Evolutionary conservation across 768 basidiomycete genomes (phyloP).

Genomic region (Mycena epipterygia): DNA sequence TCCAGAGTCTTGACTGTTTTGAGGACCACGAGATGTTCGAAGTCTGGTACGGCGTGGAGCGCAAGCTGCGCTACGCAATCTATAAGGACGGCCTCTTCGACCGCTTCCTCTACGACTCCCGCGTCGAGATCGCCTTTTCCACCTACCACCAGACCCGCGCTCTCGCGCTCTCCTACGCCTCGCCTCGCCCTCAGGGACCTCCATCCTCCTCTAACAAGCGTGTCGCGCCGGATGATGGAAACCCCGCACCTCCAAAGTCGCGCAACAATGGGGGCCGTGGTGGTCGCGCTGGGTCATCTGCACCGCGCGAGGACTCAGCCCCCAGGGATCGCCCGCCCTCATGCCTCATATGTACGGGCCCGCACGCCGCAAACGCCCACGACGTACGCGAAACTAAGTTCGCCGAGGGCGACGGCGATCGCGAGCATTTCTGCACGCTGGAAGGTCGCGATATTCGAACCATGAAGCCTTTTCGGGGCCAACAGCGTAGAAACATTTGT

Average conservation of each 20-base stretch:
- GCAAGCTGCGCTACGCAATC: neutral
- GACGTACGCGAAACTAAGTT: neutral
- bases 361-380: conserved; percentile 16
- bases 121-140: neutral
- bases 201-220: too few relatives aligned
- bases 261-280: too few relatives aligned
- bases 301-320: too few relatives aligned
- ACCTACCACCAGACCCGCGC: too few relatives aligned
- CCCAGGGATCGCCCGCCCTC: neutral
- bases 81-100: neutral
- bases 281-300: neutral
- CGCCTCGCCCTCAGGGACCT: neutral
- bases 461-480: neutral
- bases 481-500: conserved; percentile 7
- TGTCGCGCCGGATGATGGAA: neutral
- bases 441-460: conserved; percentile 14
- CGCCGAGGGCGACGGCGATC: conserved; percentile 26
- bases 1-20: neutral
- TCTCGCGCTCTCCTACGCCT: neutral
- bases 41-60: conserved; percentile 9
- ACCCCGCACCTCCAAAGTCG: neutral
- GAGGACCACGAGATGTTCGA: neutral
- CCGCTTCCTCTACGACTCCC: neutral
- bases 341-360: conserved; percentile 30
- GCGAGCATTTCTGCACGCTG: conserved; percentile 14